Conservation (phyloP, 2,329 filamentous ascomycete genomes). For the Teratosphaeria destructans region DNA sequence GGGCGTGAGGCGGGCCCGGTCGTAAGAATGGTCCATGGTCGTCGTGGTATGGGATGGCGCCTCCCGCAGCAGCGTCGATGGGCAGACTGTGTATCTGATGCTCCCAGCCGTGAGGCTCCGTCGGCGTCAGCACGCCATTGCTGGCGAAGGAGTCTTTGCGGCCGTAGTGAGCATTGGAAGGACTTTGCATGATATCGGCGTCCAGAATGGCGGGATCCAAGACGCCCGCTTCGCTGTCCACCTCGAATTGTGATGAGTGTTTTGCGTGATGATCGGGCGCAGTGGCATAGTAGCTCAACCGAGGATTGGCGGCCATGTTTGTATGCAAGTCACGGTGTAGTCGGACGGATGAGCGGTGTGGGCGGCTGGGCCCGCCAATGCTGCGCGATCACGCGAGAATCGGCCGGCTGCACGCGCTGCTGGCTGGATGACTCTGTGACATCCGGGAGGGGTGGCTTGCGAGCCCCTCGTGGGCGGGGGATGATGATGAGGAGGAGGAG, state of each 20-base stretch:
- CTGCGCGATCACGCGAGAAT: conserved; percentile 10
- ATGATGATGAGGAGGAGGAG: too few species aligned
- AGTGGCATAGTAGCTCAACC: conserved; percentile 14
- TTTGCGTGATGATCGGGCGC: conserved; percentile 12
- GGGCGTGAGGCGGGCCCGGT: conserved; percentile 43
- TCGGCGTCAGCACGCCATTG: conserved; percentile 22
- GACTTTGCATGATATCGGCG: conserved; percentile 24
- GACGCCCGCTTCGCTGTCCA: conserved; percentile 20
- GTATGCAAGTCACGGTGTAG: conserved; percentile 13
- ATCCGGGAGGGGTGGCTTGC: neutral
- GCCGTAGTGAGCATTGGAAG: conserved; percentile 9
- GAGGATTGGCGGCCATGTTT: conserved; percentile 19
- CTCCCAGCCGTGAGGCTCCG: conserved; percentile 22
- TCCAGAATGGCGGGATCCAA: conserved; percentile 22
- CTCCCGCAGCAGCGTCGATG: conserved; percentile 13
- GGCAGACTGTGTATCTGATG: conserved; percentile 15
- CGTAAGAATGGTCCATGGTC: conserved; percentile 15
- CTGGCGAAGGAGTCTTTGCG: conserved; percentile 26
- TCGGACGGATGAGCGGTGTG: conserved; percentile 14
- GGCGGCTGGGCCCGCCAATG: conserved; percentile 13
- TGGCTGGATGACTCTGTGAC: conserved; percentile 6
- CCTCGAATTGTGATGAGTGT: conserved; percentile 8
- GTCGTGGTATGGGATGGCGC: conserved; percentile 13
- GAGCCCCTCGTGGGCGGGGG: conserved; percentile 3
- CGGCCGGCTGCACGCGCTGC: conserved; percentile 1